Conservation (phyloP, 1,284 basidiomycete species). For the Leccinum huronense region DNA sequence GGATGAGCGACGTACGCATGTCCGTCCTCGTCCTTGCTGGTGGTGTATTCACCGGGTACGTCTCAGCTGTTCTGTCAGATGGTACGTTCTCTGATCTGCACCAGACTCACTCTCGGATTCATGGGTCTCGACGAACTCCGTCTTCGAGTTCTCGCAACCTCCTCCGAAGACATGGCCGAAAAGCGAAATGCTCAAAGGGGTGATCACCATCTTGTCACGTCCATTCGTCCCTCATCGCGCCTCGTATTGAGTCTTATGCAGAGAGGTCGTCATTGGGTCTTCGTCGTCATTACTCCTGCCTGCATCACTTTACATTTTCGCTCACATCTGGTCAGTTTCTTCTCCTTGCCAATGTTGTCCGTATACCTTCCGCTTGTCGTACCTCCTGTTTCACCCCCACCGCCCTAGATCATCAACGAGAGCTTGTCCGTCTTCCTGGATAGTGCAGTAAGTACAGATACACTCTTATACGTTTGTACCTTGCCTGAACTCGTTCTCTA, state of each 20-base stretch:
- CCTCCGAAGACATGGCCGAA: slow-evolving; percentile 72
- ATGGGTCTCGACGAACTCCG: slow-evolving; percentile 97
- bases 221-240: slow-evolving; percentile 2
- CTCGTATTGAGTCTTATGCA: slow-evolving; percentile 74
- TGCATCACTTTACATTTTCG: not conserved
- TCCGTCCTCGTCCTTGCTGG: slow-evolving; percentile 68
- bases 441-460: slow-evolving; percentile 59
- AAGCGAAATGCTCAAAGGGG: slow-evolving; percentile 71
- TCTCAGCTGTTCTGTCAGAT: not conserved
- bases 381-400: slow-evolving; percentile 35
- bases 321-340: slow-evolving; percentile 55
- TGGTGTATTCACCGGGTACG: slow-evolving; percentile 82
- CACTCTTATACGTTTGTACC: not conserved
- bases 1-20: too few relatives aligned
- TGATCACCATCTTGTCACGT: slow-evolving; percentile 24
- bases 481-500: slow-evolving; percentile 24
- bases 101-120: slow-evolving; percentile 78
- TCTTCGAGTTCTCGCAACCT: slow-evolving; percentile 79
- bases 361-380: slow-evolving; percentile 28
- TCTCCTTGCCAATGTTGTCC: slow-evolving; percentile 80
- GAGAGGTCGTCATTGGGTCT: slow-evolving; percentile 90
- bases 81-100: not conserved
- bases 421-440: slow-evolving; percentile 94
- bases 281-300: slow-evolving; percentile 61
- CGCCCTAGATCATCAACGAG: slow-evolving; percentile 80